phyloP scores from a whole-genome alignment of 306 rosid species.

The Trifolium pratense region DNA sequence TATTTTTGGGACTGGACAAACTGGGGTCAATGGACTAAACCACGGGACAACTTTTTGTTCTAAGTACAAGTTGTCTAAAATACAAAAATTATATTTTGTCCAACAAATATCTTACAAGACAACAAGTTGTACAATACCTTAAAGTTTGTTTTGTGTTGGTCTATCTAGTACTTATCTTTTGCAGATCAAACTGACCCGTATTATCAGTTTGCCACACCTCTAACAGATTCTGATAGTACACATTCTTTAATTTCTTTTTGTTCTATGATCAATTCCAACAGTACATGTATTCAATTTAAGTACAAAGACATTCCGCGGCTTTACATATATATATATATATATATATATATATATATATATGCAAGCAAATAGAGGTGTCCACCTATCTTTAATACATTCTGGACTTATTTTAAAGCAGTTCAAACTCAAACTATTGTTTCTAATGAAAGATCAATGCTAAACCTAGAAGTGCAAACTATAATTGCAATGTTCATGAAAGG shows the following conservation, averaged over 20 bases:
- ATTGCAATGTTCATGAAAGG: not conserved
- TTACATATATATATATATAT: not conserved
- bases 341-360: no score
- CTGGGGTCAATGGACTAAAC: no score
- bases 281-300: slow-evolving; percentile 19
- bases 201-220: slow-evolving; percentile 14
- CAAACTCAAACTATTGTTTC: slow-evolving; percentile 30
- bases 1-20: no score
- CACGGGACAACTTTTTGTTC: no score
- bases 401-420: slow-evolving; percentile 30
- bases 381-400: slow-evolving; percentile 5
- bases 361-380: not conserved
- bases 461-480: slow-evolving; percentile 26
- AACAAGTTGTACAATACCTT: no score
- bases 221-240: slow-evolving; percentile 14
- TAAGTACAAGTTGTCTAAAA: no score
- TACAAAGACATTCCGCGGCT: slow-evolving; percentile 13
- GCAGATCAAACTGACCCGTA: not conserved
- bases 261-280: slow-evolving; percentile 12
- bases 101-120: no score
- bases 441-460: slow-evolving; percentile 19
- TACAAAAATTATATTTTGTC: no score
- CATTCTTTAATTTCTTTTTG: slow-evolving; percentile 20
- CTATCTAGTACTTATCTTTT: no score
- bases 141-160: no score